Conservation (phyloP, 2,329 filamentous ascomycete genomes). For the Aspergillus ruber region DNA sequence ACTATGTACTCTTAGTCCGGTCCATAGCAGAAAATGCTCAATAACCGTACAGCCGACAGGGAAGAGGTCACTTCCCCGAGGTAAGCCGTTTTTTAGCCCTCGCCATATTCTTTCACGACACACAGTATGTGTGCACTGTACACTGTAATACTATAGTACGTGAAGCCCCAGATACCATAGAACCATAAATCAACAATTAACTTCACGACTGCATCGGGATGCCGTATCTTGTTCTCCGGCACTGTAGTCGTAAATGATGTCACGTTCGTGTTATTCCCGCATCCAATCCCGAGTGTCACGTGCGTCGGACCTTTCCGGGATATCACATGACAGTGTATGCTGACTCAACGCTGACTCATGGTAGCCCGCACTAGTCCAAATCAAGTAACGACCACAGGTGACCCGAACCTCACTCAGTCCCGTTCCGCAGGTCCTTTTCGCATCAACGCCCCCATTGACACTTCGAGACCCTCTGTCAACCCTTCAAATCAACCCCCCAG, state of each 20-base stretch:
- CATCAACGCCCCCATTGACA: conserved; percentile 16
- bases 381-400: conserved; percentile 2
- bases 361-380: conserved; percentile 1
- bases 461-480: background rate
- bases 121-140: no score
- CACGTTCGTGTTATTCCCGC: background rate
- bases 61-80: conserved; percentile 18
- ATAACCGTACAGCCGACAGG: conserved; percentile 17
- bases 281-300: conserved; percentile 8
- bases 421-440: conserved; percentile 19
- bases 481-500: conserved; percentile 7
- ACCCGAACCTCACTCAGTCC: background rate
- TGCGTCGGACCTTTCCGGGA: conserved; percentile 12
- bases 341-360: conserved; percentile 4
- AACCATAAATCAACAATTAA: no score
- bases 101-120: background rate
- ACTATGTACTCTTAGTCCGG: no score
- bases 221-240: background rate
- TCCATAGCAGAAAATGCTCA: background rate
- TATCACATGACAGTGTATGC: conserved; percentile 13
- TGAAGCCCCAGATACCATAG: background rate
- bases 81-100: conserved; percentile 10
- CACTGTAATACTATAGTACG: background rate
- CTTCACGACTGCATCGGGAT: background rate
- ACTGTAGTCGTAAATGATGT: background rate